A percentile compares a stretch with the other conserved stretches of the same genome.
These are phyloP conservation scores for Lagenidium giganteum DNA, from an alignment of 352 stramenopile genomes.

Conservation along the genomic window DNA sequence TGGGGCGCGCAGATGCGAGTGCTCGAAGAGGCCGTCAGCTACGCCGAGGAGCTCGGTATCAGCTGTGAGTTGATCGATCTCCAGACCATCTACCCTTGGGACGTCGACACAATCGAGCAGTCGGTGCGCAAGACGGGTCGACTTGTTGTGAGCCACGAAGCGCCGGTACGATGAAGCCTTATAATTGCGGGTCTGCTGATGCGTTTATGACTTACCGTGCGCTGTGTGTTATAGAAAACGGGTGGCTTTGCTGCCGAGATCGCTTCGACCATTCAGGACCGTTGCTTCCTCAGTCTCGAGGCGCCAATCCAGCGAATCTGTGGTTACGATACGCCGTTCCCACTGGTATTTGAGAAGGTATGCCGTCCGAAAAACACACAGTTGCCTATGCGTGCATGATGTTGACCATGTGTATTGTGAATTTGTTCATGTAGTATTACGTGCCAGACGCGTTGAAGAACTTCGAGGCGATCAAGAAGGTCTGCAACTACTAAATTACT, in stretches of 20 bases:
- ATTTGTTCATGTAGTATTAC: conserved; percentile 59
- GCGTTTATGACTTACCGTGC: conserved; percentile 1
- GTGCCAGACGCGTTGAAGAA: conserved; percentile 93
- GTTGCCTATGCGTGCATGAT: background rate
- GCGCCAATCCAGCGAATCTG: conserved; percentile 92
- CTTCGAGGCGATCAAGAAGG: conserved; percentile 93
- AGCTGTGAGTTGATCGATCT: conserved; percentile 97
- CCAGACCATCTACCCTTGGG: conserved; percentile 97
- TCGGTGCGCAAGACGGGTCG: conserved; percentile 97
- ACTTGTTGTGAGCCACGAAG: conserved; percentile 96
- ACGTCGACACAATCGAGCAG: conserved; percentile 91
- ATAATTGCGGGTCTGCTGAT: background rate
- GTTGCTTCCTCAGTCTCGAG: conserved; percentile 96
- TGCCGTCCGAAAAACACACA: background rate
- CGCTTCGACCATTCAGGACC: conserved; percentile 89
- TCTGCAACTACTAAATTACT: conserved; percentile 79
- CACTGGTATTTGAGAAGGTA: conserved; percentile 94
- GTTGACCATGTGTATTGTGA: conserved; percentile 1
- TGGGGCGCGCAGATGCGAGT: conserved; percentile 92
- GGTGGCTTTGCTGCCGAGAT: conserved; percentile 96
- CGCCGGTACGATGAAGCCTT: conserved; percentile 61
- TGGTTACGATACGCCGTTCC: conserved; percentile 97
- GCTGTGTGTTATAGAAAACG: conserved; percentile 44
- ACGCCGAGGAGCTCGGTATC: conserved; percentile 90
- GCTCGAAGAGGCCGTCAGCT: conserved; percentile 76